Evolutionary conservation across 805 yeast genomes (phyloP).

Genomic region (Scheffersomyces ergatensis): DNA sequence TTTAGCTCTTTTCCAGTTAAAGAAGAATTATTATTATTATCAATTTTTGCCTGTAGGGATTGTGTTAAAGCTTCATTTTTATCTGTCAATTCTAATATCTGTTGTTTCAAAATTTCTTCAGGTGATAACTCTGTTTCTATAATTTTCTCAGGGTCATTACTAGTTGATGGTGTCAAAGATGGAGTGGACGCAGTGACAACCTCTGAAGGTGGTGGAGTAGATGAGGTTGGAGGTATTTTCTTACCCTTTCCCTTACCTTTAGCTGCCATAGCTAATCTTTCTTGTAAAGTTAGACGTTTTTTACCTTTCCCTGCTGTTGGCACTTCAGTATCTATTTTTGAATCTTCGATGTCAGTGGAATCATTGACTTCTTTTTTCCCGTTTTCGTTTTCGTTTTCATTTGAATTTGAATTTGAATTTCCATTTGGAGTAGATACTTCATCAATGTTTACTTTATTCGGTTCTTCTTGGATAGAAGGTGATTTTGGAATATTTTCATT

Average conservation of each 20-base stretch:
- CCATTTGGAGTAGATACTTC: too few relatives aligned
- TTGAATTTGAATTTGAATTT: too few relatives aligned
- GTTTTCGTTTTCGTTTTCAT: too few relatives aligned
- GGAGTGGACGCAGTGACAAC: slow-evolving; percentile 1
- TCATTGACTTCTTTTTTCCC: too few relatives aligned
- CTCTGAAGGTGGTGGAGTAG: background rate
- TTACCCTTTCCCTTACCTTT: slow-evolving; percentile 36
- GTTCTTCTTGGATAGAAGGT: too few relatives aligned
- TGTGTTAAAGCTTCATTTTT: background rate
- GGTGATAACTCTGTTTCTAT: background rate
- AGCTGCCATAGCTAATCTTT: slow-evolving; percentile 82
- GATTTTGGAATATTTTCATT: too few relatives aligned
- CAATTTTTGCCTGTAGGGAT: too few relatives aligned
- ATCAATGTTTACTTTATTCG: too few relatives aligned
- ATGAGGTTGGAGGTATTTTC: slow-evolving; percentile 1
- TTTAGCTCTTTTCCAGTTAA: slow-evolving; percentile 12
- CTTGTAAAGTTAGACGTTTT: slow-evolving; percentile 76
- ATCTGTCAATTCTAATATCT: background rate
- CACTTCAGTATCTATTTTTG: background rate
- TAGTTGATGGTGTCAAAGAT: background rate
- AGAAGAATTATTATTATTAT: background rate
- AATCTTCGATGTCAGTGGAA: too few relatives aligned
- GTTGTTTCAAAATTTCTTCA: background rate
- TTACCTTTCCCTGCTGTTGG: slow-evolving; percentile 22
- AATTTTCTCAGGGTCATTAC: background rate